These are phyloP conservation scores for Lactifluus subvellereus DNA, from an alignment of 768 basidiomycete species.

Conservation along the genomic window DNA sequence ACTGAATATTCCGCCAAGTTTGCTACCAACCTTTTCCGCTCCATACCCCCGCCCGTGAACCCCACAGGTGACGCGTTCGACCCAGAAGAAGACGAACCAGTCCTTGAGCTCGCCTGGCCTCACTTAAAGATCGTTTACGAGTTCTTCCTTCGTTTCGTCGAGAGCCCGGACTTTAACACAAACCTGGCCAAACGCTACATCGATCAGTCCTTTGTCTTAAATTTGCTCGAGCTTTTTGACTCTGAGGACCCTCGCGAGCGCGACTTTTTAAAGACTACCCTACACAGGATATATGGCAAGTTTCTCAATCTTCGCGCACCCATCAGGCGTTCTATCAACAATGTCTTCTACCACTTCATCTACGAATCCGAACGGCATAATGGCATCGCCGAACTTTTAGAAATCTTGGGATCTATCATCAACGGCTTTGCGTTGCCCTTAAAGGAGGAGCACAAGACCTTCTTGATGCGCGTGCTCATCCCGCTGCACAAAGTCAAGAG, in stretches of 20 bases:
- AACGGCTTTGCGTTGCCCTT: slow-evolving; percentile 97
- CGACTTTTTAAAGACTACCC: slow-evolving; percentile 97
- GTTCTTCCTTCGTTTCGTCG: slow-evolving; percentile 98
- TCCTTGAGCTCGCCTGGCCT: slow-evolving; percentile 98
- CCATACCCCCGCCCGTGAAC: slow-evolving; percentile 99
- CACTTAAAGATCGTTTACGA: slow-evolving; percentile 99
- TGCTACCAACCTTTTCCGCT: slow-evolving; percentile 96
- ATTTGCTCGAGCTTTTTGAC: slow-evolving; percentile 96
- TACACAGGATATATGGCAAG: slow-evolving; percentile 99
- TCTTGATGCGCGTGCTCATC: slow-evolving; percentile 88
- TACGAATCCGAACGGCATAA: slow-evolving; percentile 99
- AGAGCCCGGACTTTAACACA: slow-evolving; percentile 96
- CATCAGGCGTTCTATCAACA: slow-evolving; percentile 98
- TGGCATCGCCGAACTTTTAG: slow-evolving; percentile 95
- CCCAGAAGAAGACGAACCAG: slow-evolving; percentile 98
- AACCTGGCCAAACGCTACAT: slow-evolving; percentile 97
- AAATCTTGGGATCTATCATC: slow-evolving; percentile 98
- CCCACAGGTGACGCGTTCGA: slow-evolving; percentile 98
- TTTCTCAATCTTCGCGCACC: slow-evolving; percentile 98
- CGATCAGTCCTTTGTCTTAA: slow-evolving; percentile 92
- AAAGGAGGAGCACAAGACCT: slow-evolving; percentile 98
- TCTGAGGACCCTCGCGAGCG: slow-evolving; percentile 98
- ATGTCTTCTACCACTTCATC: slow-evolving; percentile 98
- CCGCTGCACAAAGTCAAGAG: slow-evolving; percentile 98
- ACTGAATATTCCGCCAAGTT: slow-evolving; percentile 50